A percentile compares a stretch with the other conserved stretches of the same genome.
These are phyloP conservation scores for Arachis monticola DNA, from an alignment of 331 rosid species.

Conservation along the genomic window DNA sequence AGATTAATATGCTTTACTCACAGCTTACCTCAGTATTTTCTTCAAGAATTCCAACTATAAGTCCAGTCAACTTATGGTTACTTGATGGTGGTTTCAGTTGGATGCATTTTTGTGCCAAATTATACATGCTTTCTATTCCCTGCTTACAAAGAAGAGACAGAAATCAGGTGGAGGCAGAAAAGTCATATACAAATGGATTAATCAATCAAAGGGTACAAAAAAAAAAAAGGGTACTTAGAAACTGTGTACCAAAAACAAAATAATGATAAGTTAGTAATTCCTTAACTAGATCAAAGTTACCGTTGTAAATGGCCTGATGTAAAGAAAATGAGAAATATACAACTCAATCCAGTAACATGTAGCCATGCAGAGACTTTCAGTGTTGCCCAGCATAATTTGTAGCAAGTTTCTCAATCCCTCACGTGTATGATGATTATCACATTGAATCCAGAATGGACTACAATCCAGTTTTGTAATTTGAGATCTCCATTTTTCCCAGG, in stretches of 20 bases:
- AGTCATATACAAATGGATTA: constrained; percentile 27
- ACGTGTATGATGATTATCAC: constrained; percentile 72
- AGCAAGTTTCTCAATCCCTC: constrained; percentile 88
- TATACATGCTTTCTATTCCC: constrained; percentile 93
- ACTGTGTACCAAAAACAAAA: neutral
- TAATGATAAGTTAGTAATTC: constrained; percentile 1
- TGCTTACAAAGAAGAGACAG: constrained; percentile 34
- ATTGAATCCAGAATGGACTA: constrained; percentile 81
- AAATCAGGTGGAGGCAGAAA: neutral
- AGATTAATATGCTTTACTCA: constrained; percentile 14
- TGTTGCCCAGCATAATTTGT: constrained; percentile 85
- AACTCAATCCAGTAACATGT: constrained; percentile 88
- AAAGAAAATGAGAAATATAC: constrained; percentile 77
- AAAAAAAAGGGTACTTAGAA: neutral
- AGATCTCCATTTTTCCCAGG: constrained; percentile 96
- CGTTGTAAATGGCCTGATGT: constrained; percentile 78
- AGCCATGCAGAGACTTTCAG: constrained; percentile 62
- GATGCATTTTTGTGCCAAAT: constrained; percentile 83
- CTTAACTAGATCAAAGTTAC: constrained; percentile 50
- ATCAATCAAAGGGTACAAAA: constrained; percentile 8
- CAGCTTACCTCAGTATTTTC: constrained; percentile 85
- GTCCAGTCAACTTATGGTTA: constrained; percentile 67
- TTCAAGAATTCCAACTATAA: constrained; percentile 79
- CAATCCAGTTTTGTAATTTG: constrained; percentile 83
- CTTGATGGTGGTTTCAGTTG: constrained; percentile 64